Percentiles rank a stretch among this genome's conserved stretches.
phyloP scores from a whole-genome alignment of 2,329 filamentous ascomycete genomes.

The Lizonia empirigonia region DNA sequence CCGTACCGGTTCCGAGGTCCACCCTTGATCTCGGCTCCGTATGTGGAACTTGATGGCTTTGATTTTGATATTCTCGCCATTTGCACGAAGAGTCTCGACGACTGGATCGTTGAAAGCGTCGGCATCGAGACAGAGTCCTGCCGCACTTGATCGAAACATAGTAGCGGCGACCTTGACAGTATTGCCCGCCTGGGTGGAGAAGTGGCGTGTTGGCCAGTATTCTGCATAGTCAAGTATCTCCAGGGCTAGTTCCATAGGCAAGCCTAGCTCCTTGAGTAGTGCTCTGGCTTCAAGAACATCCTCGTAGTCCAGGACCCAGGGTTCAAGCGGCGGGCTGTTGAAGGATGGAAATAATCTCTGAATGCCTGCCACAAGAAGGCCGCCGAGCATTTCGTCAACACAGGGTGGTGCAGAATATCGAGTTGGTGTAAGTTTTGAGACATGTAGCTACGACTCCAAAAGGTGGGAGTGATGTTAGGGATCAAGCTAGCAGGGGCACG shows the following conservation, averaged over 20 bases:
- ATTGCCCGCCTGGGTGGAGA: neutral
- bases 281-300: conserved; percentile 33
- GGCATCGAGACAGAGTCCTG: conserved; percentile 25
- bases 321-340: neutral
- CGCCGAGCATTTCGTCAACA: neutral
- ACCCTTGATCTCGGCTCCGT: conserved; percentile 40
- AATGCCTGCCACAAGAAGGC: neutral
- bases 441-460: neutral
- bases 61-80: conserved; percentile 26
- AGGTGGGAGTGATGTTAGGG: conserved; percentile 1
- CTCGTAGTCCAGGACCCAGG: conserved; percentile 21
- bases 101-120: conserved; percentile 18
- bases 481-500: conserved; percentile 1
- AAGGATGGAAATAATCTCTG: neutral
- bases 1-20: conserved; percentile 34
- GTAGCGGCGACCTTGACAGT: conserved; percentile 5
- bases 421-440: neutral
- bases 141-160: conserved; percentile 8
- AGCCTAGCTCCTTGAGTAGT: conserved; percentile 25
- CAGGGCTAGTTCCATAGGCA: conserved; percentile 42
- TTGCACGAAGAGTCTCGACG: conserved; percentile 2
- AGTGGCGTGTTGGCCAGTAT: conserved; percentile 31
- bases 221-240: conserved; percentile 34
- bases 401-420: neutral
- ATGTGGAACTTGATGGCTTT: conserved; percentile 35